These are phyloP conservation scores for Karstenula rhodostoma DNA, from an alignment of 2,329 filamentous ascomycete species.

Conservation along the genomic window DNA sequence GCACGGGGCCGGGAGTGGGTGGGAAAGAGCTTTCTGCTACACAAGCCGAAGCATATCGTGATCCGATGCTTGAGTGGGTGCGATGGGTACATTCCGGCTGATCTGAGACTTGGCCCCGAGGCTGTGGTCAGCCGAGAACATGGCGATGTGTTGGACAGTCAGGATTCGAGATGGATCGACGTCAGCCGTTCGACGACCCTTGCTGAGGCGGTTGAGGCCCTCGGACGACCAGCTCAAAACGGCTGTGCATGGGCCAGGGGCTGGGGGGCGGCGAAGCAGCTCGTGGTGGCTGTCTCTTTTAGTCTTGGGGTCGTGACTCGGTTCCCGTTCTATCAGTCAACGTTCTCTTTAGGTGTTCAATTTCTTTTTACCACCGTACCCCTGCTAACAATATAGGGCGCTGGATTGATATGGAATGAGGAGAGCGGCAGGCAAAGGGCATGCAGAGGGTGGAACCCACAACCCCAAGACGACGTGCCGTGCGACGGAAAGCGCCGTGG, in stretches of 20 bases:
- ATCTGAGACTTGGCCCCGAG: conserved; percentile 46
- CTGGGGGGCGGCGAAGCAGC: conserved; percentile 17
- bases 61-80: conserved; percentile 24
- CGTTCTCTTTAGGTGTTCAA: conserved; percentile 6
- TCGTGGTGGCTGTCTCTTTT: conserved; percentile 15
- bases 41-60: conserved; percentile 10
- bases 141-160: conserved; percentile 34
- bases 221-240: conserved; percentile 44
- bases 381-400: conserved; percentile 12
- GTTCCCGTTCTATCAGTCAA: conserved; percentile 23
- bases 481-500: not conserved
- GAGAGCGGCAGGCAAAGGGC: not conserved
- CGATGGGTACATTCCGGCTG: conserved; percentile 38
- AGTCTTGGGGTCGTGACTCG: conserved; percentile 13
- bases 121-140: conserved; percentile 40
- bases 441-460: not conserved
- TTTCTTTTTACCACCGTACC: conserved; percentile 3
- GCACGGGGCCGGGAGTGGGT: conserved; percentile 1
- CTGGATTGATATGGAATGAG: conserved; percentile 9
- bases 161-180: conserved; percentile 45
- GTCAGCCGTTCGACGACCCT: conserved; percentile 39
- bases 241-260: conserved; percentile 38
- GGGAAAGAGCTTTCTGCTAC: not conserved
- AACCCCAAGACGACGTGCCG: not conserved
- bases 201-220: conserved; percentile 39